phyloP scores from a whole-genome alignment of 768 basidiomycete species.

The Lactarius vividus region DNA sequence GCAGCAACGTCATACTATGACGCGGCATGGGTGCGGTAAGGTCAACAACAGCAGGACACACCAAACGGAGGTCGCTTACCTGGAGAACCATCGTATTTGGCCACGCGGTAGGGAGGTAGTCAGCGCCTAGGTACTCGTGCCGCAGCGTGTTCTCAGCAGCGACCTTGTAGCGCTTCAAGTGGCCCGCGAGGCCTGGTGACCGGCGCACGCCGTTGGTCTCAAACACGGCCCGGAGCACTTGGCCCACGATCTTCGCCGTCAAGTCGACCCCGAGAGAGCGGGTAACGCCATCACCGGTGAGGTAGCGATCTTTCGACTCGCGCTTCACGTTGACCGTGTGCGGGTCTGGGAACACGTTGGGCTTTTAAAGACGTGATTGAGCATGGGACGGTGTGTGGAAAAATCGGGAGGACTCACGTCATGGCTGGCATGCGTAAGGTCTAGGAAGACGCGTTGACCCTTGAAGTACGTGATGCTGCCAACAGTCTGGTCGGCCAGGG shows the following conservation, averaged over 20 bases:
- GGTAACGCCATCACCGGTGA: constrained; percentile 50
- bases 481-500: constrained; percentile 45
- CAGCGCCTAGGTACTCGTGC: constrained; percentile 54
- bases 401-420: constrained; percentile 41
- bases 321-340: constrained; percentile 45
- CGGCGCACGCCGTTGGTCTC: constrained; percentile 56
- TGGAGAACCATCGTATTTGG: constrained; percentile 62
- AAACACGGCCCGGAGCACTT: constrained; percentile 65
- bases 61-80: constrained; percentile 36
- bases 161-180: constrained; percentile 53
- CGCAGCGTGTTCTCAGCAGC: constrained; percentile 47
- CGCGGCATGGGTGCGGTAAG: background rate
- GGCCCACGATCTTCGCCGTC: constrained; percentile 57
- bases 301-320: constrained; percentile 41
- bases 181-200: constrained; percentile 66
- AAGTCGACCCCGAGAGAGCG: constrained; percentile 50
- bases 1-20: constrained; percentile 10
- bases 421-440: constrained; percentile 53
- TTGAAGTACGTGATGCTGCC: constrained; percentile 44
- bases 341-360: constrained; percentile 51
- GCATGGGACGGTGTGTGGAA: background rate
- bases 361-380: constrained; percentile 36
- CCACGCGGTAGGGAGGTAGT: constrained; percentile 58
- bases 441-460: constrained; percentile 57
- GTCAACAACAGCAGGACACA: background rate